Percentiles rank a stretch among this genome's conserved stretches.
Evolutionary conservation across 352 stramenopile genomes (phyloP).

Genomic region (Globisporangium orthogonon): DNA sequence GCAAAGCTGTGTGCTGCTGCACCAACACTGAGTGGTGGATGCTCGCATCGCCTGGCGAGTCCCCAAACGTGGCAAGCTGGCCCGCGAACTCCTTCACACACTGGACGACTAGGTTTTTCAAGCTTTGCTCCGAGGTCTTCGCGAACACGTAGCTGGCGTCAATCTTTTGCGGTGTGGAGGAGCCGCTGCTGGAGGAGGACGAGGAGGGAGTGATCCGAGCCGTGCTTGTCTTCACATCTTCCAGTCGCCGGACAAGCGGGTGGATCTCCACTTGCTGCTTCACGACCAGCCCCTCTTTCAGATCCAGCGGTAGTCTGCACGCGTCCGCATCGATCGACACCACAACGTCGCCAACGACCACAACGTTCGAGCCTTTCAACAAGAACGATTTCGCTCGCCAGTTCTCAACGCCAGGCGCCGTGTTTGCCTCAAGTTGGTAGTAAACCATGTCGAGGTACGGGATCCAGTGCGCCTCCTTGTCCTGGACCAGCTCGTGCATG

Average conservation of each 20-base stretch:
- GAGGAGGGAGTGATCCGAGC: slow-evolving; percentile 12
- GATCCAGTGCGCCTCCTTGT: slow-evolving; percentile 35
- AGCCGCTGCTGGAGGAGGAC: neutral
- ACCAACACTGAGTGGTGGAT: neutral
- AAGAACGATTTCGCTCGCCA: slow-evolving; percentile 40
- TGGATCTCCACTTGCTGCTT: slow-evolving; percentile 61
- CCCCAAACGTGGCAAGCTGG: slow-evolving; percentile 60
- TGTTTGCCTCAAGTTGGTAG: slow-evolving; percentile 29
- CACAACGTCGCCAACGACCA: slow-evolving; percentile 47
- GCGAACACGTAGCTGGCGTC: slow-evolving; percentile 27
- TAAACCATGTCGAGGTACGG: slow-evolving; percentile 61
- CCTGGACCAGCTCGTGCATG: slow-evolving; percentile 38
- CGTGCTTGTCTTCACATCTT: slow-evolving; percentile 55
- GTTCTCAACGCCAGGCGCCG: slow-evolving; percentile 26
- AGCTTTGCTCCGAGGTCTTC: slow-evolving; percentile 33
- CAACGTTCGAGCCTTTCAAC: slow-evolving; percentile 18
- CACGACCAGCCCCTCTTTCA: slow-evolving; percentile 67
- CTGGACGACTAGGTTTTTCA: slow-evolving; percentile 50
- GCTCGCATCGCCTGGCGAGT: slow-evolving; percentile 8
- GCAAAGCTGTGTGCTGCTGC: neutral
- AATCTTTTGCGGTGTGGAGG: neutral
- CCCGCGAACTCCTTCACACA: slow-evolving; percentile 49
- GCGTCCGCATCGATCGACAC: slow-evolving; percentile 49
- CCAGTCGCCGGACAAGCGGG: slow-evolving; percentile 44
- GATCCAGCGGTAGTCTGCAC: slow-evolving; percentile 40